Base-by-base conservation (phyloP, 805 yeast species). In the Sungouiozyma ichnusensis region DNA sequence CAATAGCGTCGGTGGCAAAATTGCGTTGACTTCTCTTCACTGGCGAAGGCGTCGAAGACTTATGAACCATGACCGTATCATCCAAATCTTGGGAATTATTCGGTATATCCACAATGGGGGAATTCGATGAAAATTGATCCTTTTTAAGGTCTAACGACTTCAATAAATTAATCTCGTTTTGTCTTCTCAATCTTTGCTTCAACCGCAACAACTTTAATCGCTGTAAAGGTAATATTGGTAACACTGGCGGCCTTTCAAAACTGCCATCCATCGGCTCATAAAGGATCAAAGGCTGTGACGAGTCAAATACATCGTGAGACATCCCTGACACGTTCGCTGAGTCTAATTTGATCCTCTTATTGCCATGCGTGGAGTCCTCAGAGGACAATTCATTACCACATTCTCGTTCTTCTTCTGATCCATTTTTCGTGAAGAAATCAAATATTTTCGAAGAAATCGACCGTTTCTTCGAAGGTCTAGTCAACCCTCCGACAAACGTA, bases 221-320 rank as follows among this genome's bases (percentile, higher is more conserved):
- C 39, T 60, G 62, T 7, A 57, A 35, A 2, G 65, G 65, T 31
- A 57, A 40, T 15, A 60, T 50, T 2, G 63, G 62, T 33, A 60
- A 39, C 18, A 59, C 48, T 2, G 60, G 62, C 6, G 63, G 65
- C 40, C 63, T 49, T n/a, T 33, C 42, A 8, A 40, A 46, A 16
- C 19, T 16, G 2, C 9, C 15, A 5, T 24, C 41, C 8, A 24
- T 7, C 9, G 45, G 13, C 16, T 42, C 48, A 31, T 45, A 45
- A 11, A 45, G 32, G n/a, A 44, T 33, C 9, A 44, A 18, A 3
- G 40, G 20, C 16, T 33, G 34, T n/a, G 9, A 16, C 6, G 13
- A 11, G 15, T 33, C 35, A 33, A 16, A 33, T 8, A 8, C 15
- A 7, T 33, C 15, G 15, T 14, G 15, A 19, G 13, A 3, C n/a